phyloP scores from a whole-genome alignment of 2,329 filamentous ascomycete genomes.

The Metarhizium brunneum region DNA sequence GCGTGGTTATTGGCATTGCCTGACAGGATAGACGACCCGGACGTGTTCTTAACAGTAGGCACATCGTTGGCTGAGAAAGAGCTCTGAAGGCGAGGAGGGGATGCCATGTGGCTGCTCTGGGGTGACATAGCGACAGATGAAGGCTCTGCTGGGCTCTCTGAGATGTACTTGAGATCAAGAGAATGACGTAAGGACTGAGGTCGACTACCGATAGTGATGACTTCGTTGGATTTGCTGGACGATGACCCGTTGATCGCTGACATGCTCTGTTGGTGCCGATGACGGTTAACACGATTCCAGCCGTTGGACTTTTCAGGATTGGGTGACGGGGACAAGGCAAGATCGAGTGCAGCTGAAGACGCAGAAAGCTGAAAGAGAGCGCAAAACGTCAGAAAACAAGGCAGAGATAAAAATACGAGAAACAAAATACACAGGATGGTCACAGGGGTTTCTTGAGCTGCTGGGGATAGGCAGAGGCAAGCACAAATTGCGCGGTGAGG shows the following conservation, averaged over 20 bases:
- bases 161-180: constrained; percentile 42
- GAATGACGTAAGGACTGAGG: constrained; percentile 47
- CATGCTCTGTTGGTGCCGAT: constrained; percentile 56
- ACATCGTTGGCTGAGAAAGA: constrained; percentile 89
- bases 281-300: constrained; percentile 55
- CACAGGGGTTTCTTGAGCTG: not conserved
- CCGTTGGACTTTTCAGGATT: constrained; percentile 46
- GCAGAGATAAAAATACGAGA: constrained; percentile 9
- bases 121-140: constrained; percentile 32
- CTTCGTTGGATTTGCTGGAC: constrained; percentile 33
- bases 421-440: constrained; percentile 6
- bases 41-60: constrained; percentile 68
- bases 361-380: constrained; percentile 57
- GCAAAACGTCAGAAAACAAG: constrained; percentile 21
- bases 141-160: constrained; percentile 33
- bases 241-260: constrained; percentile 35
- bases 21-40: constrained; percentile 32
- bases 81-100: constrained; percentile 67
- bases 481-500: not conserved
- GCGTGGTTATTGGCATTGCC: constrained; percentile 48
- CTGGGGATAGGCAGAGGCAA: not conserved
- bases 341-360: constrained; percentile 71
- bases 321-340: constrained; percentile 61
- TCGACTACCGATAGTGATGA: constrained; percentile 37
- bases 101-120: constrained; percentile 45